Percentiles rank a stretch among this genome's conserved stretches.
These are phyloP conservation scores for Rosellinia necatrix DNA, from an alignment of 2,329 filamentous ascomycete genomes.

Conservation along the genomic window DNA sequence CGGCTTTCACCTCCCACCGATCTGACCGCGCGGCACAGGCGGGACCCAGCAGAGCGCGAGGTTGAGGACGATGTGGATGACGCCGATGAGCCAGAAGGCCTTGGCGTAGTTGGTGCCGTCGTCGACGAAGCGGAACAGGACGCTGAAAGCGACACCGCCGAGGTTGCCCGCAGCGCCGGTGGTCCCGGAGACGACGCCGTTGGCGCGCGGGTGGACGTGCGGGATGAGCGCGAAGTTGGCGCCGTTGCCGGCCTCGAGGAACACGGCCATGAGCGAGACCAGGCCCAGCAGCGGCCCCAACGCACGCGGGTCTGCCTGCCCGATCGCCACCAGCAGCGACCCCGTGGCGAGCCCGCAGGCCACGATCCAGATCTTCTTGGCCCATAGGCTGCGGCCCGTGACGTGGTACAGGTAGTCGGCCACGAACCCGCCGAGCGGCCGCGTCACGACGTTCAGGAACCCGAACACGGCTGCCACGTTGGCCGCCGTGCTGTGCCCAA, in stretches of 20 bases:
- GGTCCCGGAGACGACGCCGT: slow-evolving; percentile 76
- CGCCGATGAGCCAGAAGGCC: slow-evolving; percentile 81
- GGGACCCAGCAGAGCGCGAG: slow-evolving; percentile 61
- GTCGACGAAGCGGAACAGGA: slow-evolving; percentile 76
- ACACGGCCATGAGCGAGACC: slow-evolving; percentile 76
- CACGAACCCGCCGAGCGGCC: slow-evolving; percentile 67
- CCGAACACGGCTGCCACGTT: slow-evolving; percentile 76
- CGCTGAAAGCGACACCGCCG: slow-evolving; percentile 82
- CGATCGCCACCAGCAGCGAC: slow-evolving; percentile 63
- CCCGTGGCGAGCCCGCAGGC: slow-evolving; percentile 66
- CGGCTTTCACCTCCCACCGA: slow-evolving; percentile 51
- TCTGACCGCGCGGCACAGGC: slow-evolving; percentile 59
- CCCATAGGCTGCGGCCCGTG: slow-evolving; percentile 46
- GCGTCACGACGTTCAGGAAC: slow-evolving; percentile 70
- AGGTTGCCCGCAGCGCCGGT: slow-evolving; percentile 83
- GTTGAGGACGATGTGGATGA: slow-evolving; percentile 73
- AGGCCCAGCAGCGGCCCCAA: slow-evolving; percentile 75
- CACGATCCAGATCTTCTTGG: slow-evolving; percentile 63
- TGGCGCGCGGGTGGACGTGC: slow-evolving; percentile 82
- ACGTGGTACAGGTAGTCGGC: slow-evolving; percentile 55
- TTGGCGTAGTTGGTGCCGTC: slow-evolving; percentile 68
- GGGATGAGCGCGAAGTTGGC: slow-evolving; percentile 86
- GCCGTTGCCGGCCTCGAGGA: slow-evolving; percentile 84
- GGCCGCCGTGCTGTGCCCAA: slow-evolving; percentile 61
- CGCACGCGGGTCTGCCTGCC: slow-evolving; percentile 64